Percentiles rank a stretch among this genome's conserved stretches.
phyloP scores from a whole-genome alignment of 306 rosid species.

The Cicer chorassanicum region DNA sequence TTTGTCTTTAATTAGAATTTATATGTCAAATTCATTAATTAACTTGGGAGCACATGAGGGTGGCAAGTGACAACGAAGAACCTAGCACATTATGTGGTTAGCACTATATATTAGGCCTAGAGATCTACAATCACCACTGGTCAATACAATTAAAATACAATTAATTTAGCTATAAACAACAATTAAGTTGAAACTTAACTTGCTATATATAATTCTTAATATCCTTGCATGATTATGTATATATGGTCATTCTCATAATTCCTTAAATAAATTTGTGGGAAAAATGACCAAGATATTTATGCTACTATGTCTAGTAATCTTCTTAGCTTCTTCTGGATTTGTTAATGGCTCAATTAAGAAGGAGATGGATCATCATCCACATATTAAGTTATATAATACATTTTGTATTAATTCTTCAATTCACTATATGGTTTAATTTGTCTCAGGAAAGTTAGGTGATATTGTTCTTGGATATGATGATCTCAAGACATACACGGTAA shows the following conservation, averaged over 20 bases:
- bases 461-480: slow-evolving; percentile 79
- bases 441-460: slow-evolving; percentile 72
- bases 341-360: slow-evolving; percentile 36
- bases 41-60: background rate
- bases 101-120: background rate
- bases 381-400: background rate
- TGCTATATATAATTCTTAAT: background rate
- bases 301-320: slow-evolving; percentile 25
- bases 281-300: slow-evolving; percentile 40
- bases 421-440: slow-evolving; percentile 7
- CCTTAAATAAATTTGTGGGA: background rate
- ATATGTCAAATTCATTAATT: background rate
- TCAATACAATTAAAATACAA: background rate
- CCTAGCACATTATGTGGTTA: background rate
- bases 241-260: background rate
- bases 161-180: background rate
- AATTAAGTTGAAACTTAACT: background rate
- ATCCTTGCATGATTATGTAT: background rate
- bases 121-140: slow-evolving; percentile 20
- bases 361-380: slow-evolving; percentile 10
- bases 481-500: slow-evolving; percentile 57
- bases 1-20: too few species aligned
- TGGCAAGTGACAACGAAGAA: background rate
- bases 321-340: slow-evolving; percentile 35
- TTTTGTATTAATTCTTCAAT: background rate